Evolutionary conservation across 2,329 filamentous ascomycete species (phyloP).

Genomic region (Zymoseptoria brevis): DNA sequence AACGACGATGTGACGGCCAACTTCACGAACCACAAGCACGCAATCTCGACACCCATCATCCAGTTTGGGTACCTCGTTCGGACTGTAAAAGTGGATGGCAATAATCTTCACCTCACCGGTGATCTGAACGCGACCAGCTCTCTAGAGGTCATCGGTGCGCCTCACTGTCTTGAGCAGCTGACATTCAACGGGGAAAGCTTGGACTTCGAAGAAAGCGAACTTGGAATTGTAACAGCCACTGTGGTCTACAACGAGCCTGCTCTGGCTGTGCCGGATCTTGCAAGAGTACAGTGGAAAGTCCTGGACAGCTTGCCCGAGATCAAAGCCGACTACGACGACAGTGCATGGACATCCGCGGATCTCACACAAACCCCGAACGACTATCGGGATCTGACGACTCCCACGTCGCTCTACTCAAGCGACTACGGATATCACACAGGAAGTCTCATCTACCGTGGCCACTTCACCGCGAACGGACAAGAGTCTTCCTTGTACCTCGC

Average conservation of each 20-base stretch:
- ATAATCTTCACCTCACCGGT: constrained; percentile 55
- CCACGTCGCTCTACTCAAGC: constrained; percentile 55
- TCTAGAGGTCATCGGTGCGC: constrained; percentile 58
- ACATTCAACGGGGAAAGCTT: constrained; percentile 51
- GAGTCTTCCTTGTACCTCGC: constrained; percentile 48
- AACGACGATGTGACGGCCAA: constrained; percentile 28
- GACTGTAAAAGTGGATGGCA: constrained; percentile 47
- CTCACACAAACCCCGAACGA: constrained; percentile 55
- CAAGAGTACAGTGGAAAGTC: constrained; percentile 57
- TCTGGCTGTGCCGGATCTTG: constrained; percentile 51
- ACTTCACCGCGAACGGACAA: constrained; percentile 56
- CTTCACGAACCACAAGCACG: constrained; percentile 28
- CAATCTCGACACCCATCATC: constrained; percentile 45
- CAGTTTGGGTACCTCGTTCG: constrained; percentile 59
- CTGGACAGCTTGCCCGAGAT: constrained; percentile 66
- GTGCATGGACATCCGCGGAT: constrained; percentile 55
- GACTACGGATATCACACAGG: constrained; percentile 71
- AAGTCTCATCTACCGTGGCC: constrained; percentile 60
- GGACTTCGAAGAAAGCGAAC: constrained; percentile 20
- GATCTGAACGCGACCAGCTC: constrained; percentile 64
- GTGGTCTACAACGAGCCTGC: constrained; percentile 45
- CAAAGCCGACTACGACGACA: constrained; percentile 57
- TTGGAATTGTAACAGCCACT: constrained; percentile 44
- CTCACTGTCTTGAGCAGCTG: constrained; percentile 45
- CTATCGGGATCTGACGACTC: constrained; percentile 48